Base-by-base conservation (phyloP, 805 yeast species). In the Saccharomyces mikatae region DNA sequence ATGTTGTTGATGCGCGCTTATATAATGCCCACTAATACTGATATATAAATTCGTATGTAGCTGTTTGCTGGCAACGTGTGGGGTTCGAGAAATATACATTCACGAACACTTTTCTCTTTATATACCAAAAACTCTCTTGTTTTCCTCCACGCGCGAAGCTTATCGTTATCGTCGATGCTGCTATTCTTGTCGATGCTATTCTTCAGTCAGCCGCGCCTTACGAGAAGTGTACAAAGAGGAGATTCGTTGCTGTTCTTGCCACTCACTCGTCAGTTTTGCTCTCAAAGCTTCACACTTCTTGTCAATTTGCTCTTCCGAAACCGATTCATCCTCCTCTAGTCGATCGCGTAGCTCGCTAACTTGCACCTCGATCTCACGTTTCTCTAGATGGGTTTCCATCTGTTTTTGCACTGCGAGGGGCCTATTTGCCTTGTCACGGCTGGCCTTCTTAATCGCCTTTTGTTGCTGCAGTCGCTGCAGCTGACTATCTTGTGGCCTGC, bases 341-440 rank as follows among this genome's bases (percentile, higher is more conserved):
- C 47, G 28, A 47, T 68, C 71, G 26, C 69, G 53, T 11, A 60
- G 56, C 50, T 65, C 66, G 1, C 69, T 62, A 1, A 68, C 69
- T 30, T 56, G 59, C 11, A 68, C 50, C 55, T 68, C 70, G 6
- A 68, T 56, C 17, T 64, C 61, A 46, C 71, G 57, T 47, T 57
- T 60, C 22, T 50, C 53, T 28, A 60, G n/a, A 50, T 67, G 71
- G 13, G 54, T 41, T 32, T 52, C 2, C 17, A 60, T 57, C 44
- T 50, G 47, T 21, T 55, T 56, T 32, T 54, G 55, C 5, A 52
- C 27, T 24, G 31, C 29, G 4, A 21, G 28, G 6, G 28, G 13
- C 14, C 47, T 46, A 21, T 24, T 46, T 11, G n/a, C 30, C 21
- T 11, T 26, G 48, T n/a, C 27, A 8, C 24, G 28, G 48, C 21